Base-by-base conservation (phyloP, 2,329 filamentous ascomycete species). In the Alternaria arbusti region DNA sequence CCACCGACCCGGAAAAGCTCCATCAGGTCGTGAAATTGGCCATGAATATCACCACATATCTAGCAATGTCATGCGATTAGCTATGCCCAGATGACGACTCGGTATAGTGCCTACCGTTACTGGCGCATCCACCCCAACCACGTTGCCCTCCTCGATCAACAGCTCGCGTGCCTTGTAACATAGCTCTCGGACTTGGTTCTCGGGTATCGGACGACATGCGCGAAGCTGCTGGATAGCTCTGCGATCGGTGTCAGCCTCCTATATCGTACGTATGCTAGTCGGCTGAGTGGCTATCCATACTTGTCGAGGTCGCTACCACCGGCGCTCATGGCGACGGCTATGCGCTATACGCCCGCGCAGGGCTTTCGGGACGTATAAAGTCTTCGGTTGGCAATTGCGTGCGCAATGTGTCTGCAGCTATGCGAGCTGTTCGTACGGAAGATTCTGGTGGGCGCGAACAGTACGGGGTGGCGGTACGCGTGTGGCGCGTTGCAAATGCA, bases 141-240 rank as follows among this genome's bases (percentile, higher is more conserved):
- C 95, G 79, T 99, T 98, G 70, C 93, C 95, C 83, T 99, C 96
- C 81, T 98, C 96, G 66, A 99, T 97, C 70, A 99, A 84, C 58
- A 99, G 87, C 84, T 99, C 96, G 68, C 96, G 89, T 56, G 96
- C 96, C 79, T 97, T 97, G 86, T 97, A 95, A 83, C 96, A 98
- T 73, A 99, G 87, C 83, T 99, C 95, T 78, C 95, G 91, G 65
- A 99, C 96, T 83, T 98, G 93, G 44, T 90, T 86, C 84, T 99
- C 96, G 66, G 96, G 95, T 72, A 99, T 99, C 59, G 95, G 94
- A 66, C 94, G 92, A 83, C 96, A 99, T 78, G 94, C 92, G 84
- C 96, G 93, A 78, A 99, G 86, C 82, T 97, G 94, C 80, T 93
- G 91, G 78, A 99, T 99, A 63, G 94, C 94, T 83, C 95, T 97